Conservation (phyloP, 1,284 basidiomycete genomes). For the Cutaneotrichosporon dermatis region DNA sequence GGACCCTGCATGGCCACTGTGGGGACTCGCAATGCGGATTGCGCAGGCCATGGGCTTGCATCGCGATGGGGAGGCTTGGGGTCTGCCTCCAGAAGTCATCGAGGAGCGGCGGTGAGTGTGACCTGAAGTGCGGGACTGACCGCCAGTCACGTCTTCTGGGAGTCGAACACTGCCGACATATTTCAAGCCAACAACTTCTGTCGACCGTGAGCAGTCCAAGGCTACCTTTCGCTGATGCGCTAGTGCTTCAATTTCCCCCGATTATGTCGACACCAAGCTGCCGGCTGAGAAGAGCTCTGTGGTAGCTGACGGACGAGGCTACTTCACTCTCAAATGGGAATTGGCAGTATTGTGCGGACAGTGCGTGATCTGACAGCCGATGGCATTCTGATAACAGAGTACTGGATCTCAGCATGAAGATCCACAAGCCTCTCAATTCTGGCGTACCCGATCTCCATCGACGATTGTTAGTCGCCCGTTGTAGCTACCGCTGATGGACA, state of each 20-base stretch:
- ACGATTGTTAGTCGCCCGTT: background rate
- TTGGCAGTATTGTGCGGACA: conserved; percentile 15
- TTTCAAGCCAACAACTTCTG: conserved; percentile 20
- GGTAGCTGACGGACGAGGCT: conserved; percentile 8
- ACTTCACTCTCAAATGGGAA: conserved; percentile 25
- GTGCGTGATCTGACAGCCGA: background rate
- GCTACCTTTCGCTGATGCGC: too few species aligned
- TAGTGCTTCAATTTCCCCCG: background rate
- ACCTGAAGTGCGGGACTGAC: too few species aligned
- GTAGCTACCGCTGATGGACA: conserved; percentile 2
- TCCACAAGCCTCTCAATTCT: conserved; percentile 8
- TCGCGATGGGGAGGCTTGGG: conserved; percentile 8
- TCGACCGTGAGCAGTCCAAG: too few species aligned
- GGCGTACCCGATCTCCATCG: conserved; percentile 16
- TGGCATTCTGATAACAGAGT: conserved; percentile 1
- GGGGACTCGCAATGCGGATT: conserved; percentile 3
- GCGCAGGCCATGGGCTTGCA: conserved; percentile 14
- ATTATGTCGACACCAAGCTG: background rate
- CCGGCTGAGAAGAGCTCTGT: conserved; percentile 7
- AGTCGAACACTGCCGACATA: background rate
- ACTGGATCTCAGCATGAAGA: conserved; percentile 14
- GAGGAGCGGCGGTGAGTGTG: conserved; percentile 10
- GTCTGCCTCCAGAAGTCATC: background rate
- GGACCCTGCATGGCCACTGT: conserved; percentile 7
- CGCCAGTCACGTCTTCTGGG: background rate